Evolutionary conservation across 2,329 filamentous ascomycete species (phyloP).

Genomic region (Diplodia seriata): DNA sequence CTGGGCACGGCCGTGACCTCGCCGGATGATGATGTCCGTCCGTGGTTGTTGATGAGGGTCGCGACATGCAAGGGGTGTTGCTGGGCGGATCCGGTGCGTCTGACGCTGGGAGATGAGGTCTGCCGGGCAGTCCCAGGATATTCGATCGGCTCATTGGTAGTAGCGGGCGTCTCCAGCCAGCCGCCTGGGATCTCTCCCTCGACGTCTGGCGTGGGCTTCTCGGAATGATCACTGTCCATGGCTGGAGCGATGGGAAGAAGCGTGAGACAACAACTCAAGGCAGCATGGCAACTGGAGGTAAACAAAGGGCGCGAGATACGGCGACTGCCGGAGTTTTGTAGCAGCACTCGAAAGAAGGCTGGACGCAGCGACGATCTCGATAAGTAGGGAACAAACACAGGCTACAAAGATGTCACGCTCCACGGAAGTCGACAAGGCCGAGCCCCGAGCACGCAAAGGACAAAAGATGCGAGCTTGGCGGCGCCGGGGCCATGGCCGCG

Average conservation of each 20-base stretch:
- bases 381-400: background rate
- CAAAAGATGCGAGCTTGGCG: background rate
- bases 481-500: background rate
- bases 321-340: background rate
- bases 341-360: background rate
- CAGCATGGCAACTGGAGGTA: background rate
- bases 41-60: background rate
- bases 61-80: background rate
- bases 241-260: background rate
- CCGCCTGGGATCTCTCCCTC: conserved; percentile 44
- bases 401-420: conserved; percentile 17
- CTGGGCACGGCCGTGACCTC: conserved; percentile 15
- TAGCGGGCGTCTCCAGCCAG: conserved; percentile 46
- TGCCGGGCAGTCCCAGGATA: conserved; percentile 3
- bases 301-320: background rate
- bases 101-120: background rate
- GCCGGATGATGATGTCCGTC: background rate
- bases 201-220: conserved; percentile 43
- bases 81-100: conserved; percentile 1
- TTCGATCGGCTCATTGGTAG: conserved; percentile 21
- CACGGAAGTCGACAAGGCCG: background rate
- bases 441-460: conserved; percentile 13
- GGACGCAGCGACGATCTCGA: background rate
- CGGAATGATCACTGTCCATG: conserved; percentile 33
- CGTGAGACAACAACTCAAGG: background rate